Conservation (phyloP, 2,329 filamentous ascomycete species). For the Aureobasidium sp. region DNA sequence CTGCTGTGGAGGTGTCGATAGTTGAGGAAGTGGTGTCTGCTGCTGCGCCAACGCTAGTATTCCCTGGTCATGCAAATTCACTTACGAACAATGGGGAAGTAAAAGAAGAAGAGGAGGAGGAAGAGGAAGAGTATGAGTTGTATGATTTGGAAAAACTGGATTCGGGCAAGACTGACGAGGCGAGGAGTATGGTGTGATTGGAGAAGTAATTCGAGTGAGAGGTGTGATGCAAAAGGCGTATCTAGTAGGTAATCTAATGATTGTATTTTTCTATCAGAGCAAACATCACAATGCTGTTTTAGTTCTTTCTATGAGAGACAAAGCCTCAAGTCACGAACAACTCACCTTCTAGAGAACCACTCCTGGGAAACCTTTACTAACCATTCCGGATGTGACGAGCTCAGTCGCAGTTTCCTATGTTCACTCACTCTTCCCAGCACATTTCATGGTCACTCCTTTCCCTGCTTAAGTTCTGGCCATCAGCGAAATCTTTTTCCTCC, state of each 20-base stretch:
- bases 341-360: too few species aligned
- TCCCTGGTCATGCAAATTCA: not conserved
- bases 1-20: conserved; percentile 1
- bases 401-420: not conserved
- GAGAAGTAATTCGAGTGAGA: too few species aligned
- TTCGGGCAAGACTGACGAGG: not conserved
- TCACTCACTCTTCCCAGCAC: not conserved
- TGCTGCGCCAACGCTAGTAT: not conserved
- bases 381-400: not conserved
- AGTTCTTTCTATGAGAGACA: too few species aligned
- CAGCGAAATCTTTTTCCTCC: not conserved
- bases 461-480: not conserved
- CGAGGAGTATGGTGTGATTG: conserved; percentile 9
- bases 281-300: too few species aligned
- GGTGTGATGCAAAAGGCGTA: too few species aligned
- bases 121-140: not conserved
- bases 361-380: too few species aligned
- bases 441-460: not conserved
- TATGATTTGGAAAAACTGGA: not conserved
- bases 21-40: not conserved
- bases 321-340: too few species aligned
- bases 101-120: not conserved
- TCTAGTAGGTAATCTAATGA: not conserved
- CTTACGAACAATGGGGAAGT: not conserved
- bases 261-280: not conserved